Base-by-base conservation (phyloP, 2,329 filamentous ascomycete species). In the Hypomyces rosellus region DNA sequence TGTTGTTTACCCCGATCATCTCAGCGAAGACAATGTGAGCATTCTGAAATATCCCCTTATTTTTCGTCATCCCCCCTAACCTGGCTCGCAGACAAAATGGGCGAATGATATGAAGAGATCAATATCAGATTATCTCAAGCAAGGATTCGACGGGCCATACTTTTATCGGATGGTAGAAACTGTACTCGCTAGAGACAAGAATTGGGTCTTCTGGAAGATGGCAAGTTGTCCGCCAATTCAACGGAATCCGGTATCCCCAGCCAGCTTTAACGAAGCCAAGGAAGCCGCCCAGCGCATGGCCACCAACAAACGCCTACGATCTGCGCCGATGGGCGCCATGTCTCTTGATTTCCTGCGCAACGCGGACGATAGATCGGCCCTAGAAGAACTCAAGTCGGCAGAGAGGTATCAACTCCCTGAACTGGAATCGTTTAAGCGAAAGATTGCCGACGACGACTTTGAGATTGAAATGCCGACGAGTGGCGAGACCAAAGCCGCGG, bases 151-250 rank as follows among this genome's bases (percentile, higher is more conserved):
- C 62, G 93, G 93, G 30, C 88, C 89, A 56, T 95, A 95, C 68
- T 99, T 97, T 68, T 87, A 90, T 69, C 86, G 93, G 37, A 95
- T 97, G 82, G 90, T 99, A 33, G 92, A 97, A 66, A 97, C 91
- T 12, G 92, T 99, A 33, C 80, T 99, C 30, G 89, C 89, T 20
- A 81, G 93, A 55, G 93, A 99, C 68, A 97, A 96, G 74, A 96
- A 97, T 65, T 99, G 95, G 95, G 90, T 95, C 41, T 86, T 90
- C 55, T 99, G 93, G 93, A 99, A 99, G 71, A 85, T 92, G 53
- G 90, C 96, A 65, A 89, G 85, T 58, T 99, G 93, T 65, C 89
- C 89, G 20, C 81, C 86, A 5, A 97, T 99, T 62, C 84, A 91
- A 63, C 80, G 82, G 53, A 81, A 86, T 18, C 74, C 88, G 11